Base-by-base conservation (phyloP, 345 rosid species). In the Excoecaria cochinchinensis region DNA sequence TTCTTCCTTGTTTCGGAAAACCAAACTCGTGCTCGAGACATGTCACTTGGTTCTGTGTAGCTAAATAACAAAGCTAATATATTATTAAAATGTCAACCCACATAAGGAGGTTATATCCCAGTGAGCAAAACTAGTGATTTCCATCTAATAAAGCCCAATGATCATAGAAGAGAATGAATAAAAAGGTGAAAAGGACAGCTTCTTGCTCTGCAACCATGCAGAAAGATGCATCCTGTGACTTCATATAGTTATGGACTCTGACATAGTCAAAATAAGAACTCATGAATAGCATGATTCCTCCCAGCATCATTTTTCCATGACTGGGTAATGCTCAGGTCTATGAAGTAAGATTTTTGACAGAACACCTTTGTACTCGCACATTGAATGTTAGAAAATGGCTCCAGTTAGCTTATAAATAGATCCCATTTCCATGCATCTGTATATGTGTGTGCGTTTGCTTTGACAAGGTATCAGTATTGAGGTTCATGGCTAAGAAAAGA, bases 241-340 rank as follows among this genome's bases (percentile, higher is more conserved):
- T 93, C 80, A 95, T 72, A 80, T 89, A 95, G 76, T 93, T 95
- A 51, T 94, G 88, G 74, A 95, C 74, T 66, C 93, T 87, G 69
- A 95, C 91, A 79, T 81, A 91, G 76, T 95, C 98, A 56, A 91
- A 93, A 84, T 93, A 95, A 71, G 99, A 91, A 80, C 91, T 87
- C 73, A 82, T 79, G 78, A 95, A 95, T 68, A 95, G 82, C 96
- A 95, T 86, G 68, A 90, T 85, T 71, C 99, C 97, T 3, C 96
- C 97, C 99, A 93, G 81, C 39, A 38, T 5, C 31, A 25, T 42
- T 69, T 57, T 24, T 51, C 24, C 24, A 38, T 46, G 44, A 25
- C 50, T 59, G 5, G 48, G 70, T 8, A 52, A 66, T n/a, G 46
- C 38, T 47, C 36, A 40, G 15, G 25, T 69, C 40, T 63, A 51